A percentile compares a stretch with the other conserved stretches of the same genome.
Conservation (phyloP, 2,329 filamentous ascomycete genomes). For the Penicillium fuscoglaucum region DNA sequence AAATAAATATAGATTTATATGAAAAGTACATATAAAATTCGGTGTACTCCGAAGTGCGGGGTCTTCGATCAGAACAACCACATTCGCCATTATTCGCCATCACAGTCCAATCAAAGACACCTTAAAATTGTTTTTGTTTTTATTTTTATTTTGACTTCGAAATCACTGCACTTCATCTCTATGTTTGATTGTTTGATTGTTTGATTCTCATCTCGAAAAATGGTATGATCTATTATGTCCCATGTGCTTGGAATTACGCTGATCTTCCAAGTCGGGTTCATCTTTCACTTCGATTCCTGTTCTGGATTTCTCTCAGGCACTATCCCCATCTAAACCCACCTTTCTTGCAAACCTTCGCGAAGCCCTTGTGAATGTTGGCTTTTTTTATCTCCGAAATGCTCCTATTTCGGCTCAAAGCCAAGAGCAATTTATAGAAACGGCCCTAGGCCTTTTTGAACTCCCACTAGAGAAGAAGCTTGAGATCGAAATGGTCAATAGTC, state of each 20-base stretch:
- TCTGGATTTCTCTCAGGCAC: constrained; percentile 31
- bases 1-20: no score
- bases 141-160: background rate
- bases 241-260: background rate
- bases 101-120: background rate
- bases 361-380: constrained; percentile 38
- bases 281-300: constrained; percentile 35
- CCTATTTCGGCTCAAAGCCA: constrained; percentile 25
- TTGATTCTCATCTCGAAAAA: background rate
- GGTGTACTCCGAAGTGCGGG: background rate
- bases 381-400: constrained; percentile 37
- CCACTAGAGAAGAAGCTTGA: constrained; percentile 50
- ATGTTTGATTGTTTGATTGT: background rate
- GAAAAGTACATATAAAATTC: no score
- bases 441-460: constrained; percentile 46
- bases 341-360: constrained; percentile 34
- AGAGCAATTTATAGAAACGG: constrained; percentile 38
- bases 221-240: constrained; percentile 1
- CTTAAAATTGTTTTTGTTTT: no score
- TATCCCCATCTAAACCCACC: constrained; percentile 20
- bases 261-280: background rate
- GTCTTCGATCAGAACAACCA: background rate
- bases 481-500: constrained; percentile 47
- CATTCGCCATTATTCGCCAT: background rate
- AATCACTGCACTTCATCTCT: background rate